phyloP scores from a whole-genome alignment of 768 basidiomycete genomes.

The Cystobasidium onofrii region DNA sequence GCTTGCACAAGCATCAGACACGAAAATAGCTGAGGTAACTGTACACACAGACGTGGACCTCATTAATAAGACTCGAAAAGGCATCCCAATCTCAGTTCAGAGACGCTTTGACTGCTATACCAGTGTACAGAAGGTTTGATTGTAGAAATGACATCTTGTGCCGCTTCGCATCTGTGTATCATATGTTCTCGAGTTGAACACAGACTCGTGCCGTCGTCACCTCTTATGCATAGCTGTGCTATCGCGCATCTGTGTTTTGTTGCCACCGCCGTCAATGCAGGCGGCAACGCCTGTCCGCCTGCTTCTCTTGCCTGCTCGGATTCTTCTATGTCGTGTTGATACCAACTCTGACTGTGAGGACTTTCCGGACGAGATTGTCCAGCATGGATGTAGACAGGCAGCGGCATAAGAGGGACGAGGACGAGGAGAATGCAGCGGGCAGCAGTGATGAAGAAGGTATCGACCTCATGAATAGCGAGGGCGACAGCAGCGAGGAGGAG shows the following conservation, averaged over 20 bases:
- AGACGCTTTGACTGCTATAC: constrained; percentile 32
- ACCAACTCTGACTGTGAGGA: not conserved
- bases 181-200: no score
- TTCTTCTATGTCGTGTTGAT: not conserved
- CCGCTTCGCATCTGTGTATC: no score
- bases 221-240: not conserved
- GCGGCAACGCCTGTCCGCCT: not conserved
- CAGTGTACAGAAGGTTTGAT: constrained; percentile 14
- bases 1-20: no score
- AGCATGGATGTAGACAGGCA: not conserved
- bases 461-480: constrained; percentile 24
- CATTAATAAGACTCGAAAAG: constrained; percentile 26
- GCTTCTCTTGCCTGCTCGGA: not conserved
- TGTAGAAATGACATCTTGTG: not conserved
- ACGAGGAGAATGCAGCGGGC: constrained; percentile 10
- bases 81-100: constrained; percentile 27
- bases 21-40: no score
- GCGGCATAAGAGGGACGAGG: not conserved
- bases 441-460: constrained; percentile 28
- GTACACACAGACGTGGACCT: constrained; percentile 33
- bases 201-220: no score
- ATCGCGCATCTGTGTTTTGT: not conserved
- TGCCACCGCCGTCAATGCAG: not conserved
- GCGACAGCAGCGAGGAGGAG: constrained; percentile 34
- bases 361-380: not conserved